These are phyloP conservation scores for Lichina pygmaea DNA, from an alignment of 495 filamentous ascomycete species.

Conservation along the genomic window DNA sequence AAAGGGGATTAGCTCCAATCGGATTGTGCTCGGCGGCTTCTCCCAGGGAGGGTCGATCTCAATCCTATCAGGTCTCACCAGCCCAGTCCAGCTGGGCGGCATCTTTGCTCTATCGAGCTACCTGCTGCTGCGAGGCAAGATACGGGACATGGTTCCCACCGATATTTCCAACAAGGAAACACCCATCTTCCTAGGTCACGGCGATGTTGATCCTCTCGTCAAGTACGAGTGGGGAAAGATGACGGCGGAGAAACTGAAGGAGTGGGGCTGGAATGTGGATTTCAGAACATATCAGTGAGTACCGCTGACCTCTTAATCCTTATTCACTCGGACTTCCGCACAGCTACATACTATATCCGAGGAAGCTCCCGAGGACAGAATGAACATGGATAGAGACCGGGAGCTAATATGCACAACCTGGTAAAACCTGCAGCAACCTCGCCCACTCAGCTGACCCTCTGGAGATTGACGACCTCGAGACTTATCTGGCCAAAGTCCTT, in stretches of 20 bases:
- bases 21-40: conserved; percentile 64
- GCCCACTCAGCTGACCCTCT: conserved; percentile 47
- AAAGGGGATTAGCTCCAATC: conserved; percentile 52
- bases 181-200: conserved; percentile 72
- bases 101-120: conserved; percentile 73
- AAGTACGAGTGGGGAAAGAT: conserved; percentile 34
- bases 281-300: conserved; percentile 53
- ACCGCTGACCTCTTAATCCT: background rate
- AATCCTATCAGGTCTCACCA: conserved; percentile 41
- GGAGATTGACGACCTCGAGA: conserved; percentile 68
- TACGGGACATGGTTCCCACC: conserved; percentile 34
- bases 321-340: background rate
- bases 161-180: conserved; percentile 50
- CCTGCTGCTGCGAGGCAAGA: conserved; percentile 43
- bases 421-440: conserved; percentile 22
- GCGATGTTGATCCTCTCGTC: conserved; percentile 45
- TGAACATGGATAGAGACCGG: background rate
- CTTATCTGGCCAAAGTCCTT: conserved; percentile 36
- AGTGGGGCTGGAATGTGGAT: conserved; percentile 38
- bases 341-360: no score
- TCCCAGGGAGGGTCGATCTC: conserved; percentile 34
- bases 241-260: conserved; percentile 33
- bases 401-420: conserved; percentile 4
- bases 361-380: no score
- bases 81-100: conserved; percentile 49